A percentile compares a stretch with the other conserved stretches of the same genome.
Conservation (phyloP, 148 eudicot species). For the Suaeda aralocaspica region DNA sequence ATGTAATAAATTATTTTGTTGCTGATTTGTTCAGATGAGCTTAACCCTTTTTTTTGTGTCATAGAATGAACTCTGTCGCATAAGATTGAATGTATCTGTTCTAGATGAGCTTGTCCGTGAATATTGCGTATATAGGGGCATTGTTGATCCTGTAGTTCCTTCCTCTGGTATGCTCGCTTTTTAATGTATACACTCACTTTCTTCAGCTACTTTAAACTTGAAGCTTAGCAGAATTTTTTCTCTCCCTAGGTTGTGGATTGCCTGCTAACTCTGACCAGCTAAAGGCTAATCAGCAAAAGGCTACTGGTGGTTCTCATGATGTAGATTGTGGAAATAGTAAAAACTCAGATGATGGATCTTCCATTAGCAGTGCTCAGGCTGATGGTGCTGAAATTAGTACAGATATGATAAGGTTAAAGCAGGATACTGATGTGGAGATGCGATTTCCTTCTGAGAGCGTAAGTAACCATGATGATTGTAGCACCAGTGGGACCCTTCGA, state of each 20-base stretch:
- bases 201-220: neutral
- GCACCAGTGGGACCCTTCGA: conserved; percentile 61
- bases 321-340: conserved; percentile 36
- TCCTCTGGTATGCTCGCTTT: conserved; percentile 33
- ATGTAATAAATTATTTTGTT: neutral
- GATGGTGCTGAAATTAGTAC: conserved; percentile 51
- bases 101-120: conserved; percentile 88
- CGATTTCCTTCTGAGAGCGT: conserved; percentile 49
- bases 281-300: conserved; percentile 30
- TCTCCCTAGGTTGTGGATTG: conserved; percentile 28
- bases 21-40: neutral
- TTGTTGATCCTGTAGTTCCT: conserved; percentile 47
- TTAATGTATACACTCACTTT: conserved; percentile 8
- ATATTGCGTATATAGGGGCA: conserved; percentile 89
- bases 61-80: conserved; percentile 88
- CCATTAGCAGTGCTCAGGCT: conserved; percentile 35
- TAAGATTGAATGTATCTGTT: conserved; percentile 58
- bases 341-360: conserved; percentile 56
- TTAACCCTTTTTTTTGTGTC: conserved; percentile 23
- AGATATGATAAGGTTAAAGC: conserved; percentile 37
- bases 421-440: conserved; percentile 50
- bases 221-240: neutral
- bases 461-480: conserved; percentile 64
- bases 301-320: conserved; percentile 39
- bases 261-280: conserved; percentile 17